phyloP scores from a whole-genome alignment of 2,329 filamentous ascomycete species.

The Penicillium verrucosum region DNA sequence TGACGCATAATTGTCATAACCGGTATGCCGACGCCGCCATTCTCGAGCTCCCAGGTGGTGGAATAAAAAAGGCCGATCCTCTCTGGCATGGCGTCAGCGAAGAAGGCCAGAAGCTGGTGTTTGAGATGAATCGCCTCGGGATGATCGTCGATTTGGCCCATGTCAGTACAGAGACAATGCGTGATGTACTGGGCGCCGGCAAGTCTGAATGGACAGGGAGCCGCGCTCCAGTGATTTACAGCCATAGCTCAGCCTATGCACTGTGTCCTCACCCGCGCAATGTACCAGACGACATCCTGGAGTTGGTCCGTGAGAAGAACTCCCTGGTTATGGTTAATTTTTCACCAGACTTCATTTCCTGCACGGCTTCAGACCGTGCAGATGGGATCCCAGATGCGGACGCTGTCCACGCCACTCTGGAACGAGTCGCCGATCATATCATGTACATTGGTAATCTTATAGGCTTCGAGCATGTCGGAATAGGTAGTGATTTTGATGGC shows the following conservation, averaged over 20 bases:
- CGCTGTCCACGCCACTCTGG: conserved; percentile 67
- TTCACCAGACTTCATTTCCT: conserved; percentile 76
- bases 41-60: conserved; percentile 33
- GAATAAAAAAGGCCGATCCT: conserved; percentile 37
- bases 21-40: conserved; percentile 81
- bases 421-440: conserved; percentile 76
- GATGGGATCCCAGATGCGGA: conserved; percentile 67
- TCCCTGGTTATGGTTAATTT: conserved; percentile 93
- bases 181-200: conserved; percentile 68
- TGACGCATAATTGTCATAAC: conserved; percentile 95
- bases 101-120: conserved; percentile 65
- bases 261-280: conserved; percentile 88
- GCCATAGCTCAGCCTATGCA: conserved; percentile 76
- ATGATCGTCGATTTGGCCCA: conserved; percentile 93
- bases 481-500: conserved; percentile 88
- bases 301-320: conserved; percentile 68
- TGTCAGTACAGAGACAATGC: conserved; percentile 75
- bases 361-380: conserved; percentile 56
- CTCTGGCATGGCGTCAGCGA: conserved; percentile 65
- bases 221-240: conserved; percentile 80
- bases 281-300: conserved; percentile 77
- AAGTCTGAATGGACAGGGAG: conserved; percentile 65
- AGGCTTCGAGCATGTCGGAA: conserved; percentile 81
- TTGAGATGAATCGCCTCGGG: conserved; percentile 90
- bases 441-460: conserved; percentile 76